Evolutionary conservation across 768 basidiomycete genomes (phyloP).

Genomic region (Obba rivulosa): DNA sequence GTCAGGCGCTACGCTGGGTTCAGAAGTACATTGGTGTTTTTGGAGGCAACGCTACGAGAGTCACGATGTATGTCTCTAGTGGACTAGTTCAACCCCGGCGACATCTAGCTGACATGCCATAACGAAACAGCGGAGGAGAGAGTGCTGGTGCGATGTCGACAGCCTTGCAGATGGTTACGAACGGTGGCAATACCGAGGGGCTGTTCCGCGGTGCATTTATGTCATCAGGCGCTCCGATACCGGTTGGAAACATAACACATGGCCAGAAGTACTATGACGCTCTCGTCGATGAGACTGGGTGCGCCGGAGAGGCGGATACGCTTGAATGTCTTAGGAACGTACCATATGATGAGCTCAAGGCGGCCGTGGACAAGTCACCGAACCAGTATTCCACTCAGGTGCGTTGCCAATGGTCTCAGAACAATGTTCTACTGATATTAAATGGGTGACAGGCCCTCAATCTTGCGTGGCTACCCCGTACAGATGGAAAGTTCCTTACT

Average conservation of each 20-base stretch:
- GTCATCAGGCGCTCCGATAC: constrained; percentile 12
- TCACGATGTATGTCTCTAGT: constrained; percentile 31
- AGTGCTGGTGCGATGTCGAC: constrained; percentile 33
- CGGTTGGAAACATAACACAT: constrained; percentile 6
- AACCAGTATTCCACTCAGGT: constrained; percentile 16
- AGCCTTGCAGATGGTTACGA: constrained; percentile 20
- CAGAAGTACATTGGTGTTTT: constrained; percentile 33
- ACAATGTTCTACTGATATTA: no score
- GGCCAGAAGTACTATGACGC: constrained; percentile 36
- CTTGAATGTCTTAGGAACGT: constrained; percentile 39
- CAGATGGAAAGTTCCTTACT: neutral
- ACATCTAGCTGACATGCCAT: constrained; percentile 28
- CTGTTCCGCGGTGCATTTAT: constrained; percentile 31
- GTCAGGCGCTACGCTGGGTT: constrained; percentile 40
- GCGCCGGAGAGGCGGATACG: constrained; percentile 29
- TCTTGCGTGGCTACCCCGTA: constrained; percentile 1
- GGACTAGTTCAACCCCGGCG: constrained; percentile 16
- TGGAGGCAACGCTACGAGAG: constrained; percentile 39
- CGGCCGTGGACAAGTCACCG: constrained; percentile 29
- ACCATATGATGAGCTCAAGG: constrained; percentile 25
- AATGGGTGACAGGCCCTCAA: neutral
- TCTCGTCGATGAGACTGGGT: constrained; percentile 35
- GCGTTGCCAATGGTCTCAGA: no score
- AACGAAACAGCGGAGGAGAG: constrained; percentile 25
- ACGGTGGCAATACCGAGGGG: constrained; percentile 17